Conservation (phyloP, 257 asterid genomes). For the Solanum medicagineum region DNA sequence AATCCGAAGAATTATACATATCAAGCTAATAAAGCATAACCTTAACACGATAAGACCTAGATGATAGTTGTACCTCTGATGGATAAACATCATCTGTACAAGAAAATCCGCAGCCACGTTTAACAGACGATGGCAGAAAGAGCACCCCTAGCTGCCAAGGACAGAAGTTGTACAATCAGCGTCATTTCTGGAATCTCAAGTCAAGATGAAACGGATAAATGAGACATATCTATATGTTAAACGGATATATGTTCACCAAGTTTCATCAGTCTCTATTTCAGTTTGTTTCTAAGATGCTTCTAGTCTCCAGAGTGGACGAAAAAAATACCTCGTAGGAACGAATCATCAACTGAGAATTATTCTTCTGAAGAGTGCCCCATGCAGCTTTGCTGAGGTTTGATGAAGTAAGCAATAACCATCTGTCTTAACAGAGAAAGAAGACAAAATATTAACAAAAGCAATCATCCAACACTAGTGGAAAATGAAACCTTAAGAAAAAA, state of each 20-base stretch:
- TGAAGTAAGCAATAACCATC: conserved; percentile 94
- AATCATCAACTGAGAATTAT: conserved; percentile 92
- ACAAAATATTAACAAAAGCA: not conserved
- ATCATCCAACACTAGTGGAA: not conserved
- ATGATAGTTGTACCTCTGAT: conserved; percentile 19
- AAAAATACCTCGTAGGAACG: conserved; percentile 80
- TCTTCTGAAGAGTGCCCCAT: conserved; percentile 98
- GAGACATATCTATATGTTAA: not conserved
- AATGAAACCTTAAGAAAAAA: not conserved
- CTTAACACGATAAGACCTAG: not conserved
- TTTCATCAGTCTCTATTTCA: not conserved
- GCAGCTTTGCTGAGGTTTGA: conserved; percentile 99
- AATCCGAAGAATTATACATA: not conserved
- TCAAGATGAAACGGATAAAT: not conserved
- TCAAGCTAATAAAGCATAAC: not conserved
- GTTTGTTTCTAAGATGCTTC: not conserved
- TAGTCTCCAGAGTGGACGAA: not conserved
- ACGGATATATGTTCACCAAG: not conserved
- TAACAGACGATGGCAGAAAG: conserved; percentile 52
- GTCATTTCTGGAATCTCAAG: not conserved
- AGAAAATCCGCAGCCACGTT: conserved; percentile 40
- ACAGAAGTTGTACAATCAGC: not conserved
- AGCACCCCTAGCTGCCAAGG: conserved; percentile 72
- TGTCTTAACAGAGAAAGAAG: conserved; percentile 8
- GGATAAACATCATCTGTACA: conserved; percentile 42